Evolutionary conservation across 2,329 filamentous ascomycete genomes (phyloP).

Genomic region (Aspergillus quadricinctus): DNA sequence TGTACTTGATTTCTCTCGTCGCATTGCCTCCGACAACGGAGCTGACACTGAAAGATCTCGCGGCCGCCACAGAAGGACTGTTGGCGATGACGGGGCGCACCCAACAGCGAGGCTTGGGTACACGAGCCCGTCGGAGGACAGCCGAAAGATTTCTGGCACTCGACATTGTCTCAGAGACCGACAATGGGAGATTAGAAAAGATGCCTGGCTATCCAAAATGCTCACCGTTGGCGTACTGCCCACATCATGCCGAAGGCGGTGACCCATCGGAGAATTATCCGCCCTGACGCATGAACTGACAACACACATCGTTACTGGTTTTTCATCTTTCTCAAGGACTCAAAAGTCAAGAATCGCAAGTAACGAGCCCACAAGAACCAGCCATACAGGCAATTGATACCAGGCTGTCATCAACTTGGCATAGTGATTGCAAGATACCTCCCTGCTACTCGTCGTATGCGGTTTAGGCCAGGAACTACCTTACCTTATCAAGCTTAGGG

Average conservation of each 20-base stretch:
- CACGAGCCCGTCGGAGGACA: constrained; percentile 29
- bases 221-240: background rate
- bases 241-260: background rate
- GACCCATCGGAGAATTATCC: background rate
- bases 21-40: constrained; percentile 20
- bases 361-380: background rate
- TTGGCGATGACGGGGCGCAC: constrained; percentile 21
- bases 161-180: constrained; percentile 22
- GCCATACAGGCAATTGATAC: background rate
- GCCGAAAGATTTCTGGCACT: constrained; percentile 26
- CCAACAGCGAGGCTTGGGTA: constrained; percentile 24
- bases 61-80: constrained; percentile 13
- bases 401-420: background rate
- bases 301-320: background rate
- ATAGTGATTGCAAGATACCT: too few relatives aligned
- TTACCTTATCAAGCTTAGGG: too few relatives aligned
- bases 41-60: constrained; percentile 29
- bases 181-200: constrained; percentile 1
- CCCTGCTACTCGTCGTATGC: too few relatives aligned
- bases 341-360: background rate
- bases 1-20: constrained; percentile 60
- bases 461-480: too few relatives aligned
- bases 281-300: background rate
- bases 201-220: constrained; percentile 10
- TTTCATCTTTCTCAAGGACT: background rate